phyloP scores from a whole-genome alignment of 306 rosid species.

The Begonia fuchsioides region DNA sequence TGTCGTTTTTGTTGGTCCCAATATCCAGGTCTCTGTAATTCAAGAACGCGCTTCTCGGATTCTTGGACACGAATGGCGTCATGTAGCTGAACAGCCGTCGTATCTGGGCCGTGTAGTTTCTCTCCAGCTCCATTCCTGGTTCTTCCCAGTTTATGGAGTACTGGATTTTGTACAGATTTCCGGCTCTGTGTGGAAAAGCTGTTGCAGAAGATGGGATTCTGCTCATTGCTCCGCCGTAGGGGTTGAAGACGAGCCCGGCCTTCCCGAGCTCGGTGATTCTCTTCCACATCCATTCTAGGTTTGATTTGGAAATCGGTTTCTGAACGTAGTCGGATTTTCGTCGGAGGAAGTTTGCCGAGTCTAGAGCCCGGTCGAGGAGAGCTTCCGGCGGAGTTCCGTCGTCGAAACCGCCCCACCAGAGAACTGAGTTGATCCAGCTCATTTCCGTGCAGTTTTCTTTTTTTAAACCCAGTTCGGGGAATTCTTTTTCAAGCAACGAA shows the following conservation, averaged over 20 bases:
- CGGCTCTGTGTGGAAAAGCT: conserved; percentile 67
- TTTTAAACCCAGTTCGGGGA: conserved; percentile 40
- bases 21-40: conserved; percentile 63
- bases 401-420: conserved; percentile 38
- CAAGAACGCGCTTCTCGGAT: conserved; percentile 57
- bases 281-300: conserved; percentile 45
- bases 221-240: conserved; percentile 57
- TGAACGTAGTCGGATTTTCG: conserved; percentile 47
- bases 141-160: conserved; percentile 32
- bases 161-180: conserved; percentile 40
- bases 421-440: conserved; percentile 50
- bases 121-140: conserved; percentile 7
- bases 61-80: conserved; percentile 47
- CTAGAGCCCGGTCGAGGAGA: conserved; percentile 21
- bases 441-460: conserved; percentile 25
- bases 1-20: conserved; percentile 32
- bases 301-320: conserved; percentile 28
- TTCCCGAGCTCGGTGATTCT: conserved; percentile 35
- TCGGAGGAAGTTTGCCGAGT: conserved; percentile 32
- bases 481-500: conserved; percentile 20
- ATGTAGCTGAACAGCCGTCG: conserved; percentile 39
- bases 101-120: conserved; percentile 37
- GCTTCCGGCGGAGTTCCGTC: conserved; percentile 18
- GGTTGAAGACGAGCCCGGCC: conserved; percentile 40
- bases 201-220: conserved; percentile 29